Evolutionary conservation across 2,329 filamentous ascomycete genomes (phyloP).

Genomic region (Whalleya microplaca): DNA sequence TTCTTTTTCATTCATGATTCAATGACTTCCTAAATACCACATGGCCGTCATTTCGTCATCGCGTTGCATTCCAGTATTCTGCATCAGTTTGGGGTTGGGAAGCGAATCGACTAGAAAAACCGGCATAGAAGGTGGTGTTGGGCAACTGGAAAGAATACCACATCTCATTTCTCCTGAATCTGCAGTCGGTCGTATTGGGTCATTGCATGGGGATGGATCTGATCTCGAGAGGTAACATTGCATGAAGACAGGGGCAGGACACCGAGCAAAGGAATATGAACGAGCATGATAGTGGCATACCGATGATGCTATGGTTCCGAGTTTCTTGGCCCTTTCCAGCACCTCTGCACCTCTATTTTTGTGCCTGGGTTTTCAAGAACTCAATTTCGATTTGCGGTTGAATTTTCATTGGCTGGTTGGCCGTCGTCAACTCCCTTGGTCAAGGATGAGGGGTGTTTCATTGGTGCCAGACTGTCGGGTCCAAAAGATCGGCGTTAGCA

Average conservation of each 20-base stretch:
- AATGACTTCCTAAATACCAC: neutral
- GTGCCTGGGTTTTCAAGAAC: neutral
- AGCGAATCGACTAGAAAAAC: conserved; percentile 9
- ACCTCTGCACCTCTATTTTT: neutral
- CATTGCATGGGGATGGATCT: neutral
- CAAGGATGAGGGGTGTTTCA: neutral
- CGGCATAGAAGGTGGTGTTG: conserved; percentile 19
- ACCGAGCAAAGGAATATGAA: neutral
- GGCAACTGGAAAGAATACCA: conserved; percentile 15
- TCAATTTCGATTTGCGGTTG: neutral
- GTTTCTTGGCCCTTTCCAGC: neutral
- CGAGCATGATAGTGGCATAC: neutral
- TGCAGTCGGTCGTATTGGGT: conserved; percentile 1
- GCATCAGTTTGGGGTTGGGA: neutral
- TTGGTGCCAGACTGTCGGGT: neutral
- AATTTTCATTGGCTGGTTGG: neutral
- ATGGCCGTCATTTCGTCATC: neutral
- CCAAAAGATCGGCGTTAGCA: neutral
- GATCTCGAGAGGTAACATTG: neutral
- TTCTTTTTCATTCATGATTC: neutral
- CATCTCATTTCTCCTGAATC: conserved; percentile 4
- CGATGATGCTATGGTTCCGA: neutral
- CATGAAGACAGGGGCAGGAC: neutral
- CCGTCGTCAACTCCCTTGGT: neutral
- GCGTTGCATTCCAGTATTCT: conserved; percentile 1